Percentiles rank a stretch among this genome's conserved stretches.
Conservation (phyloP, 768 basidiomycete genomes). For the Hypsizygus marmoreus region DNA sequence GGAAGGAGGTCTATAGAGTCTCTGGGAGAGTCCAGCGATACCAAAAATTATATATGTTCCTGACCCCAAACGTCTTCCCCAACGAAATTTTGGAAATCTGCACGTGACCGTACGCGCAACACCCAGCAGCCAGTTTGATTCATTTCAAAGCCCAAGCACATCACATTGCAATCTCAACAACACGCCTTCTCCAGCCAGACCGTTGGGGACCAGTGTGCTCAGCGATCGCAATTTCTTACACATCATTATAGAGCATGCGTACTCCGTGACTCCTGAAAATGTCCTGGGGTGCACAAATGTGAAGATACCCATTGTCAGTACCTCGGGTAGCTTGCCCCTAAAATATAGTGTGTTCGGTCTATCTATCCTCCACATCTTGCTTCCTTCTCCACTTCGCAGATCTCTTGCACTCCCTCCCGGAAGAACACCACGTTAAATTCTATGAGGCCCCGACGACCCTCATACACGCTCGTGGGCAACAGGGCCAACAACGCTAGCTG, state of each 20-base stretch:
- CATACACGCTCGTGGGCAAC: constrained; percentile 71
- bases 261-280: too few relatives aligned
- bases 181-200: too few relatives aligned
- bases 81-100: constrained; percentile 37
- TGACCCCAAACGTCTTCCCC: constrained; percentile 48
- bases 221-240: too few relatives aligned
- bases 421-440: constrained; percentile 90
- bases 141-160: too few relatives aligned
- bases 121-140: too few relatives aligned
- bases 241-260: too few relatives aligned
- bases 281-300: neutral
- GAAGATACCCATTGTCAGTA: neutral
- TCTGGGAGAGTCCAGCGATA: constrained; percentile 24
- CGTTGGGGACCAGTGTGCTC: too few relatives aligned
- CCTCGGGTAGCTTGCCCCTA: too few relatives aligned
- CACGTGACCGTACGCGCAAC: constrained; percentile 37
- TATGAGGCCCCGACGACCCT: constrained; percentile 70
- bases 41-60: constrained; percentile 38
- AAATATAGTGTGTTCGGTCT: too few relatives aligned
- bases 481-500: constrained; percentile 72
- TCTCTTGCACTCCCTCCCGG: constrained; percentile 80
- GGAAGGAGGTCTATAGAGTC: constrained; percentile 21
- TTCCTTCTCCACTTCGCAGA: constrained; percentile 75
- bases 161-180: too few relatives aligned
- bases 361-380: constrained; percentile 39